Evolutionary conservation across 805 yeast species (phyloP), one percentile per base, ranked within the genome.

Genomic region (Maudiozyma serrabonitensis): DNA sequence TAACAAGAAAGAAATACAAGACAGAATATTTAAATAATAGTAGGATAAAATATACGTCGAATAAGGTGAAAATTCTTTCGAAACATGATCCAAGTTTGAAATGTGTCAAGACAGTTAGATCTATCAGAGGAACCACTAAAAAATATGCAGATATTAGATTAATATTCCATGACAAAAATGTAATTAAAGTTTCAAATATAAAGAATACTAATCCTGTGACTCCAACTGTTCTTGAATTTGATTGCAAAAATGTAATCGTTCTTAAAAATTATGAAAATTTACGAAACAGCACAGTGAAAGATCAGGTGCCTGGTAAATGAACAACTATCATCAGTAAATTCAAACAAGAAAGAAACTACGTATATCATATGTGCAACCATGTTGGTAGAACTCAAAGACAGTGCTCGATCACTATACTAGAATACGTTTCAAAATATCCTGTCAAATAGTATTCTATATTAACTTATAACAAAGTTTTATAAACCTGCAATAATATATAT

Each of bases 101-200:
- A 15, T 63, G 67, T 52, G 63, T 60, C 8, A 47, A 51, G 11
- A 57, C 59, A 2, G 61, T 59, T 4, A 57, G 52, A 25, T 45
- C 57, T 7, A 57, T 63, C 12, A 62, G 56, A 46, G 53, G 52
- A 28, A 50, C 49, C 6, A 56, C 61, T 19, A 44, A 54, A 1
- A 55, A 54, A 21, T 51, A 61, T 50, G 68, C 68, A 3, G 68
- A 65, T 47, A 52, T 65, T 2, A 58, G 54, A 52, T 56, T 62
- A 4, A 57, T 61, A 8, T 64, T 57, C 41, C 62, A 64, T 50
- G 53, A 58, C 47, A 54, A 51, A 31, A 64, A 64, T 49, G 52
- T 56, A 2, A 51, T 65, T 15, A 62, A 59, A 41, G 54, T 56
- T 26, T 39, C 50, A 8, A 55, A 56, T 42, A 16, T 48, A 15